Base-by-base conservation (phyloP, 2,329 filamentous ascomycete species). In the Bipolaris victoriae region DNA sequence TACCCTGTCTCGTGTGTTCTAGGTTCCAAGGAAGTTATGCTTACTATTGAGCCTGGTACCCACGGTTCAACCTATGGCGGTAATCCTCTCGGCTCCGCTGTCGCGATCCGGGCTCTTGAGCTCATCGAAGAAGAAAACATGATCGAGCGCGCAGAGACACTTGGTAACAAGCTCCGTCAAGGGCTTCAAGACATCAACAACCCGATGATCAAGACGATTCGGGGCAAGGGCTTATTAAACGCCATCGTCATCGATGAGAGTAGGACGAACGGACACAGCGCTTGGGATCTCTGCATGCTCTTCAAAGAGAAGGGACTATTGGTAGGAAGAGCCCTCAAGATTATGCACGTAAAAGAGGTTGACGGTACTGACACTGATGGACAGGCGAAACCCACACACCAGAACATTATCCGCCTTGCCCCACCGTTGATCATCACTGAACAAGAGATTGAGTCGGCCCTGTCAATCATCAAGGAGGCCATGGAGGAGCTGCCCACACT, bases 51-150 rank as follows among this genome's bases (percentile, higher is more conserved):
- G 83, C 91, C 95, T 24, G 95, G 95, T 58, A 98, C 95, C 24
- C 95, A 99, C 79, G 95, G 95, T 47, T 97, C 92, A 40, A 99
- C 95, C n/a, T 99, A 98, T 73, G 95, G 95, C 60, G 95, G 95
- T 49, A 99, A 99, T 80, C 95, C 95, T 16, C 84, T 99, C 11
- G 95, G 93, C 22, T 98, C 92, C 68, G 95, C 95, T 37, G 91
- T 99, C 29, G 96, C 94, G 22, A 97, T 99, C 74, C 90, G 93
- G 62, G 95, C 95, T 18, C 84, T 99, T 43, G 93, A 99, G 82
- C 86, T 99, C 52, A 89, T 99, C 67, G 87, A 94, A 72, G 95
- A 99, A 76, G 93, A 97, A 79, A 84, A 91, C 63, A 86, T 99
- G 80, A 90, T 92, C 22, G 88, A 90, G 73, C 89, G 88, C 54